These are phyloP conservation scores for Graphiopsis chlorocephala DNA, from an alignment of 2,329 filamentous ascomycete genomes.

Conservation along the genomic window DNA sequence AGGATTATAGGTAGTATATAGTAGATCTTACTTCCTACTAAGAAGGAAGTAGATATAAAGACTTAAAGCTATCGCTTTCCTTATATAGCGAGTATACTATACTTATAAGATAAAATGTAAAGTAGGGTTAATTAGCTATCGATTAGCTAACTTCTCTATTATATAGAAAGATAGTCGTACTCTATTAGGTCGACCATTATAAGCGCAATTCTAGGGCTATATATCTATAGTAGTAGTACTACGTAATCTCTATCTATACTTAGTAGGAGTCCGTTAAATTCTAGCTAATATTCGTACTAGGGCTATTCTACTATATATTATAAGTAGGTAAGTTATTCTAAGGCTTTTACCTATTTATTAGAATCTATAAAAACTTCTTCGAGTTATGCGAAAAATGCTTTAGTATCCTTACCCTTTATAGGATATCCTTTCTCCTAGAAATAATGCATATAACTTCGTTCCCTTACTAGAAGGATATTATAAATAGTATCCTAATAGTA, in stretches of 20 bases:
- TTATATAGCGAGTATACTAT: no score
- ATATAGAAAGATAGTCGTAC: no score
- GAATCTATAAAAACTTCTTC: constrained; percentile 17
- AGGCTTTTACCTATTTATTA: constrained; percentile 17
- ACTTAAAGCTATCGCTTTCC: no score
- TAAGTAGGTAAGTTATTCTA: constrained; percentile 17
- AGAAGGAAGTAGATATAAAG: no score
- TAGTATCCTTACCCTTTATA: constrained; percentile 13
- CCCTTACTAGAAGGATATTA: neutral
- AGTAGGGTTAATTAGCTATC: no score
- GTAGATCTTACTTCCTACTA: no score
- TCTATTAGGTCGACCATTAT: no score
- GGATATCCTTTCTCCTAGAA: neutral
- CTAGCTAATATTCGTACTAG: constrained; percentile 20
- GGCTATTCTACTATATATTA: constrained; percentile 4
- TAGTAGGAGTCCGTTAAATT: constrained; percentile 17
- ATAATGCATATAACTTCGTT: neutral
- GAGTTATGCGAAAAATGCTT: constrained; percentile 18
- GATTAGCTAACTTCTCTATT: no score
- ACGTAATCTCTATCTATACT: neutral
- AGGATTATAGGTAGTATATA: no score
- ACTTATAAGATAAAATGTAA: no score
- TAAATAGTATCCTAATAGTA: neutral
- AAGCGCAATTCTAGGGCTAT: no score
- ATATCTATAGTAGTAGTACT: no score